Percentiles rank a stretch among this genome's conserved stretches.
Conservation (phyloP, 75 land plant genomes). For the Gnetum montanum region DNA sequence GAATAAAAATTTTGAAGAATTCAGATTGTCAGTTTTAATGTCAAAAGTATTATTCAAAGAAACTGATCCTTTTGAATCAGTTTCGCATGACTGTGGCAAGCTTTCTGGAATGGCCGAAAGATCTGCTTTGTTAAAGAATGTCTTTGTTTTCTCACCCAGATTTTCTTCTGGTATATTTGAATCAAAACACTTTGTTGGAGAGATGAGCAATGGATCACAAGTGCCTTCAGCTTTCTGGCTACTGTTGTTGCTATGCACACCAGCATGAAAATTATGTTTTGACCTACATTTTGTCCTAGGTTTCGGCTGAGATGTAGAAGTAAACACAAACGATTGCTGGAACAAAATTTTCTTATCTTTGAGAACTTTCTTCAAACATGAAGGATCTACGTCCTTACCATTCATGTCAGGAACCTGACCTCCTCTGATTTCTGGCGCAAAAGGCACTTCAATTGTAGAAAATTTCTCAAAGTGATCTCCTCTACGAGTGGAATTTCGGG, state of each 20-base stretch:
- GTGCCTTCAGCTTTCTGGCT: neutral
- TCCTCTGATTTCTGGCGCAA: too few relatives aligned
- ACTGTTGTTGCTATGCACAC: neutral
- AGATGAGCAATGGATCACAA: neutral
- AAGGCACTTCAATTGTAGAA: too few relatives aligned
- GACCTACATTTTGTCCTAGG: neutral
- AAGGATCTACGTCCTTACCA: too few relatives aligned
- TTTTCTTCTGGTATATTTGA: neutral
- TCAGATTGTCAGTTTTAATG: neutral
- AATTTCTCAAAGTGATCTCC: too few relatives aligned
- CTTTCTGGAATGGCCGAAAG: neutral
- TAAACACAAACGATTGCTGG: neutral
- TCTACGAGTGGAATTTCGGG: too few relatives aligned
- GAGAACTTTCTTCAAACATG: too few relatives aligned
- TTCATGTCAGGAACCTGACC: too few relatives aligned
- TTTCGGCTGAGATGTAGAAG: neutral
- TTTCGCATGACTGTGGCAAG: too few relatives aligned
- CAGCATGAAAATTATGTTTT: neutral
- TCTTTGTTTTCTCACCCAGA: neutral
- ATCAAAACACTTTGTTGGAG: neutral
- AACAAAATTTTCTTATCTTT: too few relatives aligned
- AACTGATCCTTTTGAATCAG: too few relatives aligned
- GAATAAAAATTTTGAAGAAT: slow-evolving; percentile 7
- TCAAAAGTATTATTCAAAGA: neutral
- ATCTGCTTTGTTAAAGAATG: neutral